phyloP scores from a whole-genome alignment of 495 filamentous ascomycete species.

The Penicillium tannophilum region DNA sequence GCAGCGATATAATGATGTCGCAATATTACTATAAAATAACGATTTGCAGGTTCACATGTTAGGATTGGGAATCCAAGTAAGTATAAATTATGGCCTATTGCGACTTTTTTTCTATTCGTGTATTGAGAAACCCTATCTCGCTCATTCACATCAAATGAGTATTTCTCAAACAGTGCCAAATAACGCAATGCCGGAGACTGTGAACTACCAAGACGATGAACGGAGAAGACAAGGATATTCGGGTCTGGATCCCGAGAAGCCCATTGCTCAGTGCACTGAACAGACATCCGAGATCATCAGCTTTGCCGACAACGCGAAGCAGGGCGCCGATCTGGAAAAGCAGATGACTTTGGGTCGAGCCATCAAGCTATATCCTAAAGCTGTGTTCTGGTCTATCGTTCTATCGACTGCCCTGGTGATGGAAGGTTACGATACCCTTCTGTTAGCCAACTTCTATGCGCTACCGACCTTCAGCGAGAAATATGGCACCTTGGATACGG shows the following conservation, averaged over 20 bases:
- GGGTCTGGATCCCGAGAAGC: not conserved
- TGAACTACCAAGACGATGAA: not conserved
- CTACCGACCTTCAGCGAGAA: conserved; percentile 63
- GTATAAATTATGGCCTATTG: not conserved
- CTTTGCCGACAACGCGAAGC: not conserved
- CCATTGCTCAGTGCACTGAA: not conserved
- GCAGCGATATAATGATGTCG: not conserved
- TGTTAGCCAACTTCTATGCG: conserved; percentile 55
- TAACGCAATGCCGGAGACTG: not conserved
- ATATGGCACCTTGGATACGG: conserved; percentile 59
- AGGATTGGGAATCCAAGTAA: not conserved
- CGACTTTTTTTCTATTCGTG: not conserved
- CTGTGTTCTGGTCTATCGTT: conserved; percentile 55
- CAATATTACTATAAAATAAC: not conserved
- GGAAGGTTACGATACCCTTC: conserved; percentile 60
- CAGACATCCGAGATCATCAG: not conserved
- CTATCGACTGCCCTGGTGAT: conserved; percentile 58
- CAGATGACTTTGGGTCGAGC: not conserved
- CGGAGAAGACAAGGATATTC: not conserved
- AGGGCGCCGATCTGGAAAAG: not conserved
- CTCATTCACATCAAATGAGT: not conserved
- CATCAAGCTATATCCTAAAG: conserved; percentile 58
- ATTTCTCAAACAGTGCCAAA: not conserved
- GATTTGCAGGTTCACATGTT: not conserved
- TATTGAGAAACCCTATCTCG: not conserved